Percentiles rank a stretch among this genome's conserved stretches.
These are phyloP conservation scores for Nakazawaea ambrosiae DNA, from an alignment of 805 yeast species.

Conservation along the genomic window DNA sequence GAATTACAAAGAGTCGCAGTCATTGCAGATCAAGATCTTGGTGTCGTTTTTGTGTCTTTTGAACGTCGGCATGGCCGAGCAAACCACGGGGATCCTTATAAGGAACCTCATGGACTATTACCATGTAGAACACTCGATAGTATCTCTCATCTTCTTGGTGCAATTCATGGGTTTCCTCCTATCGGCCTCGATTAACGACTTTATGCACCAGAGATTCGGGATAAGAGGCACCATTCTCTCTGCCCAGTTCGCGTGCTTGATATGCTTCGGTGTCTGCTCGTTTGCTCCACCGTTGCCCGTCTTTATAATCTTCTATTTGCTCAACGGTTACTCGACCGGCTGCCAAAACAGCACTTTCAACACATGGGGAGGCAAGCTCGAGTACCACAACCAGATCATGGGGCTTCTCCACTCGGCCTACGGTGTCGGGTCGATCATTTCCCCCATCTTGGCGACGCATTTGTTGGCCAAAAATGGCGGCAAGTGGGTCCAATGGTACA, in stretches of 20 bases:
- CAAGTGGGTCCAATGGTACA: slow-evolving; percentile 33
- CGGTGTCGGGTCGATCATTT: slow-evolving; percentile 46
- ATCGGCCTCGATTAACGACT: slow-evolving; percentile 43
- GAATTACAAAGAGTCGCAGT: slow-evolving; percentile 19
- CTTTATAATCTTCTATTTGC: slow-evolving; percentile 30
- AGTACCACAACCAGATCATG: slow-evolving; percentile 40
- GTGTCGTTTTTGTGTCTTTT: slow-evolving; percentile 33
- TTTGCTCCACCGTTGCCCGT: slow-evolving; percentile 34
- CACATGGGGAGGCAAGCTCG: slow-evolving; percentile 42
- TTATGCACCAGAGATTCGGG: slow-evolving; percentile 37
- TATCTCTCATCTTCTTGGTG: slow-evolving; percentile 46
- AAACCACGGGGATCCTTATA: slow-evolving; percentile 51
- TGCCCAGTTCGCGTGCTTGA: slow-evolving; percentile 26
- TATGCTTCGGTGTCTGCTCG: slow-evolving; percentile 26
- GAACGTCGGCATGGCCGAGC: slow-evolving; percentile 51
- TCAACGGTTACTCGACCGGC: slow-evolving; percentile 52
- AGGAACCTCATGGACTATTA: slow-evolving; percentile 46
- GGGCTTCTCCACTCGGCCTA: slow-evolving; percentile 47
- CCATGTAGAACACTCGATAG: slow-evolving; percentile 36
- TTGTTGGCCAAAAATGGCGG: slow-evolving; percentile 27
- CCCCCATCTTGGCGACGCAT: slow-evolving; percentile 40
- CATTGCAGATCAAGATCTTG: slow-evolving; percentile 35
- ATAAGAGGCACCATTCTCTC: slow-evolving; percentile 37
- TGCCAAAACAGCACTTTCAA: slow-evolving; percentile 48
- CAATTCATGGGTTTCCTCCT: slow-evolving; percentile 48